Evolutionary conservation across 108 stramenopile genomes (phyloP).

Genomic region (Poteriospumella lacustris): DNA sequence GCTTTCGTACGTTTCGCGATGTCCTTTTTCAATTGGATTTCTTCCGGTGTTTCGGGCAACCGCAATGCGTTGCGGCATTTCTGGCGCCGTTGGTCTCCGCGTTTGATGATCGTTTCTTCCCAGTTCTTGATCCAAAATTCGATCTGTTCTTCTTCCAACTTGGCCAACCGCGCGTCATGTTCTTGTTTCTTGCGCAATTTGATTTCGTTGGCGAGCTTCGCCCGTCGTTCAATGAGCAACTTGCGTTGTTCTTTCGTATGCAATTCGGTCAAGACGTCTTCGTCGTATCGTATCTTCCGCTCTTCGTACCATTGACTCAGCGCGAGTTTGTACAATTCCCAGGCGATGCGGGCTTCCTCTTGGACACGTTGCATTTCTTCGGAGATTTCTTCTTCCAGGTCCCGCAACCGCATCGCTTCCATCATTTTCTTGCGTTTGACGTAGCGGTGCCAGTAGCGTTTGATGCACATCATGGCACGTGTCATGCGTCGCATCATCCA

Average conservation of each 20-base stretch:
- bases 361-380: background rate
- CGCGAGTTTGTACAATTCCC: background rate
- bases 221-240: background rate
- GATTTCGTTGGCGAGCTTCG: background rate
- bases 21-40: background rate
- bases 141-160: constrained; percentile 18
- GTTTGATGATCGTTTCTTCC: background rate
- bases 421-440: too few species aligned
- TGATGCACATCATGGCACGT: too few species aligned
- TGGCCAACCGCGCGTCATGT: background rate
- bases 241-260: background rate
- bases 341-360: background rate
- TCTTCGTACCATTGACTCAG: background rate
- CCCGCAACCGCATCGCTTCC: background rate
- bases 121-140: constrained; percentile 15
- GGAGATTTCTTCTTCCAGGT: background rate
- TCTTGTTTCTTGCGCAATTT: background rate
- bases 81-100: background rate
- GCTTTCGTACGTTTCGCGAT: background rate
- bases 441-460: too few species aligned
- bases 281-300: background rate
- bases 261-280: background rate
- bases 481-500: too few species aligned
- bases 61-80: background rate
- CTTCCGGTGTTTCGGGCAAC: background rate